Conservation (phyloP, 169 alveolate genomes). For the Plasmodium inui region DNA sequence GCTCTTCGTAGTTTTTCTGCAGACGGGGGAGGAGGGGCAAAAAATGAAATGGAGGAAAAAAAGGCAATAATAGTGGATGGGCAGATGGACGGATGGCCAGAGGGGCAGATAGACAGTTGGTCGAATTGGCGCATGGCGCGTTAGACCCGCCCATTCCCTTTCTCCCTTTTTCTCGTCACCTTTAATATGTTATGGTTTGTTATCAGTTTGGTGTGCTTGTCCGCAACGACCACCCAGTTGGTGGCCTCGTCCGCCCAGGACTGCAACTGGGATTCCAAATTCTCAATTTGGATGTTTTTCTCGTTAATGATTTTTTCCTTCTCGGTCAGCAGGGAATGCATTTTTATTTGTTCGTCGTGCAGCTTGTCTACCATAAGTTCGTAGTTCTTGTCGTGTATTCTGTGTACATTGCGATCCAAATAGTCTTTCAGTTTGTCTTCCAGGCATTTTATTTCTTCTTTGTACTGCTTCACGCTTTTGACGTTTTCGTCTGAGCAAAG, state of each 20-base stretch:
- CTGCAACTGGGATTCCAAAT: constrained; percentile 34
- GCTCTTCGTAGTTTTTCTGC: constrained; percentile 68
- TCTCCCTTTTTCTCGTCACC: constrained; percentile 16
- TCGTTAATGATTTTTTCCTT: constrained; percentile 56
- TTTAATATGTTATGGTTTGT: constrained; percentile 47
- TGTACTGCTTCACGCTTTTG: constrained; percentile 12
- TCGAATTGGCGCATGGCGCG: neutral
- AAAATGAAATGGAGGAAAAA: neutral
- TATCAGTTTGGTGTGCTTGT: constrained; percentile 54
- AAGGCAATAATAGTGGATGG: neutral
- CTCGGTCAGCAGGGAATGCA: constrained; percentile 51
- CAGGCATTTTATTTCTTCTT: constrained; percentile 43
- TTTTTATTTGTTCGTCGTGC: constrained; percentile 64
- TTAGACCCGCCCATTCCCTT: neutral
- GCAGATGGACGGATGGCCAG: neutral
- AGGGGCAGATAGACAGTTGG: neutral
- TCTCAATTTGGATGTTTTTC: constrained; percentile 44
- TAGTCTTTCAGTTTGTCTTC: constrained; percentile 45
- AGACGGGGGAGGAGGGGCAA: neutral
- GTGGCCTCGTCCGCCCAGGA: constrained; percentile 75
- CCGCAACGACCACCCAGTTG: constrained; percentile 59
- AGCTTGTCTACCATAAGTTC: constrained; percentile 43
- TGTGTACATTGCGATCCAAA: constrained; percentile 27
- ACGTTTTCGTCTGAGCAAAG: constrained; percentile 13
- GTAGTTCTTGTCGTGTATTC: constrained; percentile 48